phyloP scores from a whole-genome alignment of 345 rosid species.

The Linum lewisii region DNA sequence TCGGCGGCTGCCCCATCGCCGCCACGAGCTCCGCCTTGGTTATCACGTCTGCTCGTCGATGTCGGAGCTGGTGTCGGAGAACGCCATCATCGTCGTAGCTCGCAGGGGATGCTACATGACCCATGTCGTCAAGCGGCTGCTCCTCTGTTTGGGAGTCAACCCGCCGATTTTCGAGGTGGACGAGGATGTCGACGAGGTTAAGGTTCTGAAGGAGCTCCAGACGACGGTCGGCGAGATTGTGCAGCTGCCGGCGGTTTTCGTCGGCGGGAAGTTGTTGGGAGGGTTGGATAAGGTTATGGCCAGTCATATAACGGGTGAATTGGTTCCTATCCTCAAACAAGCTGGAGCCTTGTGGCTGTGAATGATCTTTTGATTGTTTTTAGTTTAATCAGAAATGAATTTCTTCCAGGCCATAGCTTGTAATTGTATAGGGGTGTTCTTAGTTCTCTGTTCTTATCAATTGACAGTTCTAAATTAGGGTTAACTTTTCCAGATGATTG shows the following conservation, averaged over 20 bases:
- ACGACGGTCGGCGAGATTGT: constrained; percentile 18
- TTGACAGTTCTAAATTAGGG: too few species aligned
- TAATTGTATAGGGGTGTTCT: too few species aligned
- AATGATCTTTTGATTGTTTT: constrained; percentile 3
- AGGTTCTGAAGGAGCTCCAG: constrained; percentile 30
- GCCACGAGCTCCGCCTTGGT: too few species aligned
- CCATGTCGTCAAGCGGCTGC: constrained; percentile 68
- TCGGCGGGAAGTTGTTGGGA: constrained; percentile 84
- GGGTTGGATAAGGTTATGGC: constrained; percentile 90
- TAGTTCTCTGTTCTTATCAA: too few species aligned
- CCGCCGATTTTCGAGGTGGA: constrained; percentile 66
- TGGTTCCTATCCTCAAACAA: constrained; percentile 63
- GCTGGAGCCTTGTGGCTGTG: constrained; percentile 96
- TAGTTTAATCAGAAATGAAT: too few species aligned
- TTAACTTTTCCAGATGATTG: too few species aligned
- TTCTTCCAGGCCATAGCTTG: too few species aligned
- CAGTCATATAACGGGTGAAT: constrained; percentile 82
- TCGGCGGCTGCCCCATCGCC: too few species aligned
- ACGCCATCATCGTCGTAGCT: constrained; percentile 70
- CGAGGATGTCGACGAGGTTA: constrained; percentile 35
- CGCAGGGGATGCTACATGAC: constrained; percentile 82
- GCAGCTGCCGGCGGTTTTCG: constrained; percentile 71
- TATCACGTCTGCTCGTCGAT: too few species aligned
- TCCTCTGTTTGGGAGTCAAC: constrained; percentile 71
- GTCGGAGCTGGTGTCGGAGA: constrained; percentile 40